Percentiles rank a stretch among this genome's conserved stretches.
Conservation (phyloP, 345 rosid species). For the Corymbia maculata region DNA sequence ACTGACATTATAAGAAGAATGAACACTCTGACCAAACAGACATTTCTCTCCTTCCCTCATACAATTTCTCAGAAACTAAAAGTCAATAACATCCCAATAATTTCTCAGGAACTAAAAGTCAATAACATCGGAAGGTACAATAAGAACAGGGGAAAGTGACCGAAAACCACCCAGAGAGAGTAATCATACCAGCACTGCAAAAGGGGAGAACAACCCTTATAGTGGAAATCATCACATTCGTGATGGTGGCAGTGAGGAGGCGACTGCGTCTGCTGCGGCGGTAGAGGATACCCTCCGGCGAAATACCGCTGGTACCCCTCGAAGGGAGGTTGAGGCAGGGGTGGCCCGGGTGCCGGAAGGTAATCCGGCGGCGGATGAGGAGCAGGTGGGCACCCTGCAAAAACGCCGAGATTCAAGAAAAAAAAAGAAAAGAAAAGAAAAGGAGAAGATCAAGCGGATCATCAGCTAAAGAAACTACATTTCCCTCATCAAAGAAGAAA, state of each 20-base stretch:
- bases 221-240: conserved; percentile 32
- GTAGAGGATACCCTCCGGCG: conserved; percentile 41
- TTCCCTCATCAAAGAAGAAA: background rate
- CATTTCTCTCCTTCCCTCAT: too few species aligned
- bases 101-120: background rate
- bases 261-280: conserved; percentile 16
- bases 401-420: background rate
- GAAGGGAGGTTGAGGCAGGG: conserved; percentile 28
- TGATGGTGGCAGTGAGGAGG: conserved; percentile 37
- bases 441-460: background rate
- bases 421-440: background rate
- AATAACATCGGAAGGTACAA: background rate
- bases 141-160: background rate
- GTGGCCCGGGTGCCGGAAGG: conserved; percentile 6
- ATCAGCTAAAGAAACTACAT: background rate
- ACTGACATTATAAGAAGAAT: background rate
- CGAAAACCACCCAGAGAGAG: background rate
- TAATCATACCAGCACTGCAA: conserved; percentile 52
- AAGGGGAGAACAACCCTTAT: conserved; percentile 48
- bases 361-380: conserved; percentile 46
- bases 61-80: background rate
- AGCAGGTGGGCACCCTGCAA: conserved; percentile 41
- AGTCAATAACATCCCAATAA: background rate
- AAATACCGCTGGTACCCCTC: conserved; percentile 83
- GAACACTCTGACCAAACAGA: background rate